Percentiles rank a stretch among this genome's conserved stretches.
phyloP scores from a whole-genome alignment of 2,329 filamentous ascomycete species.

The Lasiodiplodia sp. region DNA sequence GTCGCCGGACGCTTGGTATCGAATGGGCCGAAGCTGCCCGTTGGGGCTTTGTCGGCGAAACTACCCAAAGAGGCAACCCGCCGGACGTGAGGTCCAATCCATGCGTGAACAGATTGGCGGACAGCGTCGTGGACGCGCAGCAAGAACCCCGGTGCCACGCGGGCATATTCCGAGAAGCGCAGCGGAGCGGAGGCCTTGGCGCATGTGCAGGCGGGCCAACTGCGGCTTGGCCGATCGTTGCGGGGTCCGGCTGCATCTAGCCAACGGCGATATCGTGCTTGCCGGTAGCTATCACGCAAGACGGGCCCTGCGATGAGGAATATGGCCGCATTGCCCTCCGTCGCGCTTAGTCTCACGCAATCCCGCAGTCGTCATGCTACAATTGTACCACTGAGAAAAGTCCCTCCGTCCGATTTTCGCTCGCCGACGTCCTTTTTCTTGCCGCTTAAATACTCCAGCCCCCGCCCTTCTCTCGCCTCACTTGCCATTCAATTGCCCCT shows the following conservation, averaged over 20 bases:
- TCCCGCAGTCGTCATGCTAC: conserved; percentile 21
- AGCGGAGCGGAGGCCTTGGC: conserved; percentile 28
- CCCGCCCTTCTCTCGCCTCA: neutral
- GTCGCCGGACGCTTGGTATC: neutral
- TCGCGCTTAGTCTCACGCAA: conserved; percentile 20
- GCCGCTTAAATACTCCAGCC: conserved; percentile 8
- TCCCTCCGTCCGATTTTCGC: conserved; percentile 20
- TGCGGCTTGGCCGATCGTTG: conserved; percentile 24
- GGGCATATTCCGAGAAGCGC: neutral
- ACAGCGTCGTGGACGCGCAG: neutral
- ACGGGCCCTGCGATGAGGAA: conserved; percentile 25
- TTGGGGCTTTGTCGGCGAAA: neutral
- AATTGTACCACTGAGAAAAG: conserved; percentile 6
- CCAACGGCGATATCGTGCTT: conserved; percentile 30
- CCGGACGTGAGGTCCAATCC: neutral
- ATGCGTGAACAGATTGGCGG: neutral
- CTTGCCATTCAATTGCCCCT: conserved; percentile 7
- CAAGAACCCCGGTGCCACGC: neutral
- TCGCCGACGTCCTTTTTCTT: neutral
- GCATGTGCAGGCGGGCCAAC: neutral
- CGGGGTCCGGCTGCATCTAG: conserved; percentile 21
- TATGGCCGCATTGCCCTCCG: neutral
- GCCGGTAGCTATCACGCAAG: conserved; percentile 28
- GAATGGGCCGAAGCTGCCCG: neutral
- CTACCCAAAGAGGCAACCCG: neutral